These are phyloP conservation scores for Geotrichum restrictum DNA, from an alignment of 1,139 yeast species.

Conservation along the genomic window DNA sequence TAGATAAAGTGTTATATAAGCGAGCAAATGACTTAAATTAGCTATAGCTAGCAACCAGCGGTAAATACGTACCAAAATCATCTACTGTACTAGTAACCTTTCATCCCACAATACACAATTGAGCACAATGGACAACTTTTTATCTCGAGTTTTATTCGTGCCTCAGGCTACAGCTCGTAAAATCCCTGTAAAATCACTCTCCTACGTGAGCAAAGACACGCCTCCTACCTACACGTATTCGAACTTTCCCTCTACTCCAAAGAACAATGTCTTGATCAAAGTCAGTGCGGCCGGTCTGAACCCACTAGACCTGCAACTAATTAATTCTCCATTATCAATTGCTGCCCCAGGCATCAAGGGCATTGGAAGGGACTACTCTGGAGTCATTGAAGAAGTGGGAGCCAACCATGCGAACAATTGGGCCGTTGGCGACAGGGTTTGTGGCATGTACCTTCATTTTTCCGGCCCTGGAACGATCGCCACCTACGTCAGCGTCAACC, in stretches of 20 bases:
- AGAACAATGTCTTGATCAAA: conserved; percentile 52
- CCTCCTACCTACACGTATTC: conserved; percentile 39
- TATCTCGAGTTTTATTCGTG: conserved; percentile 17
- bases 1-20: no score
- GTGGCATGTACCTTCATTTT: conserved; percentile 49
- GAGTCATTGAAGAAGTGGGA: conserved; percentile 60
- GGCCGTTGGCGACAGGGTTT: conserved; percentile 60
- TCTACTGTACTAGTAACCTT: not conserved
- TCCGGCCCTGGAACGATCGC: conserved; percentile 51
- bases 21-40: no score
- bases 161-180: conserved; percentile 14
- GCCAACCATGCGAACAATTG: conserved; percentile 39
- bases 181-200: conserved; percentile 27
- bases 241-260: conserved; percentile 43
- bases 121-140: conserved; percentile 12
- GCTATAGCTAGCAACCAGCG: no score
- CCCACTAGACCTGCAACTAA: conserved; percentile 60
- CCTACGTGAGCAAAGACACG: conserved; percentile 27
- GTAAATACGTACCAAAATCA: no score
- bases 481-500: conserved; percentile 48
- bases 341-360: conserved; percentile 48
- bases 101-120: not conserved
- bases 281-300: conserved; percentile 59
- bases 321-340: conserved; percentile 40
- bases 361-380: conserved; percentile 66